A percentile compares a stretch with the other conserved stretches of the same genome.
phyloP scores from a whole-genome alignment of 495 filamentous ascomycete species.

The Cercophora scortea region DNA sequence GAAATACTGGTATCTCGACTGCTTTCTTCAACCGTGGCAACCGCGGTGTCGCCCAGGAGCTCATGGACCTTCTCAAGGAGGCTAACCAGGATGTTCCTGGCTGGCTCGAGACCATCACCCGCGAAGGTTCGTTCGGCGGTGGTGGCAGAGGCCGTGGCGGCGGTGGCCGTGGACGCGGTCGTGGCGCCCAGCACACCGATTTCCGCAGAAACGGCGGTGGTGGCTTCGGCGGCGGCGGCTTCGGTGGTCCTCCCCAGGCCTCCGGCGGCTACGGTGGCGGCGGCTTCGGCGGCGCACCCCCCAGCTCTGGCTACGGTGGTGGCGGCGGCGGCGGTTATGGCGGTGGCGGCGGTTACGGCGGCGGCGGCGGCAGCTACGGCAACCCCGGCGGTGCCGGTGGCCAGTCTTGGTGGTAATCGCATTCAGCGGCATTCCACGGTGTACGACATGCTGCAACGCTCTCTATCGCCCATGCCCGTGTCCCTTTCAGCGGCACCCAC shows the following conservation, averaged over 20 bases:
- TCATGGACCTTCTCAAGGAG: conserved; percentile 94
- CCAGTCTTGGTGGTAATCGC: conserved; percentile 85
- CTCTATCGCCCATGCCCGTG: no score
- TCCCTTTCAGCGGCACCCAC: no score
- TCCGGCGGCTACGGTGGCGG: conserved; percentile 71
- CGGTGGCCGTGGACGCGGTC: conserved; percentile 56
- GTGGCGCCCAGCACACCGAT: conserved; percentile 64
- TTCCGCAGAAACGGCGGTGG: conserved; percentile 72
- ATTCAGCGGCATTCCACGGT: neutral
- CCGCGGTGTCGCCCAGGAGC: conserved; percentile 89
- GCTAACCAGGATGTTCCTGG: conserved; percentile 91
- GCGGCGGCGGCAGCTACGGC: conserved; percentile 42
- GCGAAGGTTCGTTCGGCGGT: conserved; percentile 77
- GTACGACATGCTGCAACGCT: no score
- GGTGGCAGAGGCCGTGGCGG: conserved; percentile 65
- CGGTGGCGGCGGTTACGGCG: conserved; percentile 51
- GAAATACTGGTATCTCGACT: conserved; percentile 96
- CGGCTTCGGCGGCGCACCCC: conserved; percentile 40
- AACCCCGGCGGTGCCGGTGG: conserved; percentile 78
- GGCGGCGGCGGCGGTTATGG: conserved; percentile 49
- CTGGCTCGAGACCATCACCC: conserved; percentile 94
- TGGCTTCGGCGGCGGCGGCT: conserved; percentile 45
- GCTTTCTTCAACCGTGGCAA: conserved; percentile 99
- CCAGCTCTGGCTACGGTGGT: conserved; percentile 34
- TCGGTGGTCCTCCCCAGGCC: conserved; percentile 34